Conservation (phyloP, 495 filamentous ascomycete species). For the Elaphomyces granulatus region DNA sequence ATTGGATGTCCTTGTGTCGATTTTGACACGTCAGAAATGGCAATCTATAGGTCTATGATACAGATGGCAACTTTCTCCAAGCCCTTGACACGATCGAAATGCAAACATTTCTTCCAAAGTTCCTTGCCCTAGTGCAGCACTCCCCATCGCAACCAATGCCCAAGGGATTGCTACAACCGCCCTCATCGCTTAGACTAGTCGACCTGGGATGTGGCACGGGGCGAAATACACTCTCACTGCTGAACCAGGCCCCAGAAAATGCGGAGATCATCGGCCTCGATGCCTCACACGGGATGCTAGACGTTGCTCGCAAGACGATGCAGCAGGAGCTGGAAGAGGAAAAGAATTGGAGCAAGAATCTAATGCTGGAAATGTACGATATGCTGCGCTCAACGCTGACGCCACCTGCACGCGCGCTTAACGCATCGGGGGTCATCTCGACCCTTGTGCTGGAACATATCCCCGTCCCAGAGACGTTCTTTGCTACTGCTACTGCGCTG, state of each 20-base stretch:
- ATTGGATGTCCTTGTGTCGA: too few relatives aligned
- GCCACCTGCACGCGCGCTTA: constrained; percentile 7
- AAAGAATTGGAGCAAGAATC: neutral
- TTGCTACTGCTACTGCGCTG: constrained; percentile 33
- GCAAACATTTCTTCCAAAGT: constrained; percentile 35
- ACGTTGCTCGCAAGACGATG: constrained; percentile 30
- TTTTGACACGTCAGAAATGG: neutral
- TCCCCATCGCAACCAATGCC: neutral
- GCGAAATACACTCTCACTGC: constrained; percentile 47
- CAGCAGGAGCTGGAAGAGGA: constrained; percentile 3
- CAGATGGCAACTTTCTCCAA: constrained; percentile 61
- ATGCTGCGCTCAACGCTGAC: constrained; percentile 19
- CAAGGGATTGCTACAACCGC: constrained; percentile 7
- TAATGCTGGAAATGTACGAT: constrained; percentile 14
- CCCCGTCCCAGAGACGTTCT: constrained; percentile 42
- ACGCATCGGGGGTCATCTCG: constrained; percentile 37
- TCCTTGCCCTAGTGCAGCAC: constrained; percentile 26
- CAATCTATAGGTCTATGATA: constrained; percentile 44
- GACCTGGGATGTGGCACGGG: constrained; percentile 60
- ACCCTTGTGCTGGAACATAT: constrained; percentile 62
- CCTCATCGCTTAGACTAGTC: constrained; percentile 26
- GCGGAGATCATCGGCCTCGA: constrained; percentile 34
- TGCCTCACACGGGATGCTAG: constrained; percentile 40
- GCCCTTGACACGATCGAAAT: constrained; percentile 49
- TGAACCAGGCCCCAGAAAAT: constrained; percentile 12